phyloP scores from a whole-genome alignment of 441 rosid genomes.

The Bruguiera hainesii region DNA sequence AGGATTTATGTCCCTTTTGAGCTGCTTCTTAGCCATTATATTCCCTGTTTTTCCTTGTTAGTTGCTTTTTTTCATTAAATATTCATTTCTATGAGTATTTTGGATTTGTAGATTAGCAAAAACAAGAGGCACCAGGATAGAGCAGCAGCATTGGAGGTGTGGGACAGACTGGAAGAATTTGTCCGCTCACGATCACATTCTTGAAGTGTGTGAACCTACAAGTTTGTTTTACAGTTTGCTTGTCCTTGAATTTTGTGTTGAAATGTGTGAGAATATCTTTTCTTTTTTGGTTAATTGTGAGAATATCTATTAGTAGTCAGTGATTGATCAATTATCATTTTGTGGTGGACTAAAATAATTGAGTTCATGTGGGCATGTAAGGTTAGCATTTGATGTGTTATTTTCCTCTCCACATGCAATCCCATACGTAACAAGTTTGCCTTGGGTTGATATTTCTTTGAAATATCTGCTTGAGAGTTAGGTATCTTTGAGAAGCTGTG shows the following conservation, averaged over 20 bases:
- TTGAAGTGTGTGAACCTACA: slow-evolving; percentile 33
- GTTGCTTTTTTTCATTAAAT: background rate
- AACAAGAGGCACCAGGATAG: slow-evolving; percentile 94
- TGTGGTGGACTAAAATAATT: background rate
- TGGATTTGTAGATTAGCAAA: slow-evolving; percentile 75
- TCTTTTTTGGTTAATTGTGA: background rate
- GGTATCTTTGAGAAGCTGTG: background rate
- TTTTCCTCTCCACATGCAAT: background rate
- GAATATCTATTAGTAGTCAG: background rate
- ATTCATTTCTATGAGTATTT: background rate
- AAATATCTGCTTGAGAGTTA: background rate
- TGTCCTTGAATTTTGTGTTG: background rate
- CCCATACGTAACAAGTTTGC: background rate
- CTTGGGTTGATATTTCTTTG: background rate
- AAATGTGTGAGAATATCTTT: background rate
- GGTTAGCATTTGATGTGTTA: background rate
- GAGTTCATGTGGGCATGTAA: background rate
- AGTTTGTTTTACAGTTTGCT: slow-evolving; percentile 21
- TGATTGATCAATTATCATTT: background rate
- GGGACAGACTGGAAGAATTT: slow-evolving; percentile 92
- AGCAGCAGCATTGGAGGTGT: slow-evolving; percentile 95
- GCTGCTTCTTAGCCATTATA: slow-evolving; percentile 6
- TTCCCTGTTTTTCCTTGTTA: slow-evolving; percentile 4
- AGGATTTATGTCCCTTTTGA: slow-evolving; percentile 17
- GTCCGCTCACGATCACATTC: slow-evolving; percentile 85